Evolutionary conservation across 345 rosid genomes (phyloP).

Genomic region (Populus alba): DNA sequence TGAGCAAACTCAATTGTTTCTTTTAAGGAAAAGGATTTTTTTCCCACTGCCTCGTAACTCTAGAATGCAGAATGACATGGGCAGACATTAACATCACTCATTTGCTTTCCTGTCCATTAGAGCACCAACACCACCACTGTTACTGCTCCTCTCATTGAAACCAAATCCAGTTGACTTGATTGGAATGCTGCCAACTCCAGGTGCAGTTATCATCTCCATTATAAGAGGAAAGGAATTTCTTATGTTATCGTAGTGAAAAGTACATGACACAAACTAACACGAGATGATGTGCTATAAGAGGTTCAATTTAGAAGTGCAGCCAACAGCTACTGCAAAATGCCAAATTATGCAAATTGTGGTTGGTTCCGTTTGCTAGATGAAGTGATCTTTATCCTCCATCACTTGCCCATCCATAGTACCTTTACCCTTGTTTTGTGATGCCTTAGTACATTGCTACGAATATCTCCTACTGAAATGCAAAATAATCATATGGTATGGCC

Average conservation of each 20-base stretch:
- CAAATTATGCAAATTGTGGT: not conserved
- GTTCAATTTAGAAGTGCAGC: not conserved
- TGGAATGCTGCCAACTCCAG: not conserved
- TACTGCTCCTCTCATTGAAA: not conserved
- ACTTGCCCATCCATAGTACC: not conserved
- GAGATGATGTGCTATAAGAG: not conserved
- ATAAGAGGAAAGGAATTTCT: not conserved
- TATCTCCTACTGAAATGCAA: not conserved
- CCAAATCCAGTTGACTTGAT: not conserved
- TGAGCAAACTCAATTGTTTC: not conserved
- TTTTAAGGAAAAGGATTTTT: not conserved
- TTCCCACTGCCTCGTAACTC: not conserved
- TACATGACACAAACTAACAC: not conserved
- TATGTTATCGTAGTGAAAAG: not conserved
- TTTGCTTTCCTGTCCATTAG: not conserved
- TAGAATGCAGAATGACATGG: not conserved
- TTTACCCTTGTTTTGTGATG: not conserved
- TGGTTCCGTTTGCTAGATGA: not conserved
- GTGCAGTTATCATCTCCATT: not conserved
- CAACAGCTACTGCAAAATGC: not conserved
- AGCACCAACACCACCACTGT: not conserved
- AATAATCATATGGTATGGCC: not conserved
- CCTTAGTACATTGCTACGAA: not conserved
- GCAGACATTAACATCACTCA: not conserved
- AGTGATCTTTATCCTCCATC: not conserved